A percentile compares a stretch with the other conserved stretches of the same genome.
These are phyloP conservation scores for Clohesyomyces aquaticus DNA, from an alignment of 495 filamentous ascomycete species.

Conservation along the genomic window DNA sequence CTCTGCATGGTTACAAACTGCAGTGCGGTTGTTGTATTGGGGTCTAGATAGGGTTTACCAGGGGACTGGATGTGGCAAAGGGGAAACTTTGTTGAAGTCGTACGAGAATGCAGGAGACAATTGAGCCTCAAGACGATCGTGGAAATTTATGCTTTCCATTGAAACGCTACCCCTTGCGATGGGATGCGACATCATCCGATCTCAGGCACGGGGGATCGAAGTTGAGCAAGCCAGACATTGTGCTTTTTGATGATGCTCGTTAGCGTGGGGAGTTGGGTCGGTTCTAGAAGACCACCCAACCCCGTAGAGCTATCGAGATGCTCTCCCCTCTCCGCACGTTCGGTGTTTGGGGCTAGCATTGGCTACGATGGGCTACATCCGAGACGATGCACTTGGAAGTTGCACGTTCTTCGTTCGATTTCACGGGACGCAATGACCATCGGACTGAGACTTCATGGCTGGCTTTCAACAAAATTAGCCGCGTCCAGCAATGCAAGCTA, in stretches of 20 bases:
- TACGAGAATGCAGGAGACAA: not conserved
- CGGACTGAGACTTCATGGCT: not conserved
- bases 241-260: not conserved
- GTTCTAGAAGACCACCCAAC: not conserved
- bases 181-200: not conserved
- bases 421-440: not conserved
- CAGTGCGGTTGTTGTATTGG: not conserved
- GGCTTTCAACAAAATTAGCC: not conserved
- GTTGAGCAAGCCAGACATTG: not conserved
- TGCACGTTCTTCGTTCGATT: not conserved
- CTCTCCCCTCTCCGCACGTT: not conserved
- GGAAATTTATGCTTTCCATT: not conserved
- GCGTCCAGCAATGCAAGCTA: not conserved
- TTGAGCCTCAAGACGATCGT: not conserved
- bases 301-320: not conserved
- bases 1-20: not conserved
- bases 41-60: not conserved
- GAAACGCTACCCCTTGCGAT: not conserved
- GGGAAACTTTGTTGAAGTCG: not conserved
- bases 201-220: not conserved
- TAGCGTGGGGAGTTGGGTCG: not conserved
- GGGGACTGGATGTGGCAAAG: not conserved
- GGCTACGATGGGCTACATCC: not conserved
- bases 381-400: not conserved
- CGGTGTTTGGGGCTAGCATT: not conserved